phyloP scores from a whole-genome alignment of 129 eudicot species.

The Heracleum sosnowskyi region DNA sequence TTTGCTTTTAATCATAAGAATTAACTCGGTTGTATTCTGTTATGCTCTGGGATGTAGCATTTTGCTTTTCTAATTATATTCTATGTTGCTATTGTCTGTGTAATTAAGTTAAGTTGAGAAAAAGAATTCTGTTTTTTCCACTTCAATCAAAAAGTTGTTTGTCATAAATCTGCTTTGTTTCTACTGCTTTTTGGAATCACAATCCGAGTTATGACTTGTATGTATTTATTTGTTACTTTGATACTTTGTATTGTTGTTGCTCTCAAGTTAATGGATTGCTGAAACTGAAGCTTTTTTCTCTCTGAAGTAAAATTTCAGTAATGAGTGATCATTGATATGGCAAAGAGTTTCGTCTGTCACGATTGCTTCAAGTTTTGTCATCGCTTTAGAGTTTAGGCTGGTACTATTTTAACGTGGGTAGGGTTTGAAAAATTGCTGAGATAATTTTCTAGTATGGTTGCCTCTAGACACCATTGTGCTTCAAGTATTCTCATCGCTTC shows the following conservation, averaged over 20 bases:
- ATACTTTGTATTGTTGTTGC: neutral
- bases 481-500: neutral
- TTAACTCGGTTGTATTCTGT: neutral
- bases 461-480: too few species aligned
- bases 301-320: neutral
- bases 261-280: neutral
- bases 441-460: too few species aligned
- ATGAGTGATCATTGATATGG: neutral
- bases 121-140: neutral
- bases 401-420: too few species aligned
- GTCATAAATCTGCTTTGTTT: neutral
- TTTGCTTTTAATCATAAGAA: neutral
- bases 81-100: neutral
- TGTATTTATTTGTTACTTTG: neutral
- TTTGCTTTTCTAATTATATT: conserved; percentile 4
- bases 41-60: neutral
- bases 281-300: neutral
- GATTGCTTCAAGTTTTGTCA: too few species aligned
- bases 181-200: neutral
- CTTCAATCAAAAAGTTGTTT: neutral
- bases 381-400: too few species aligned
- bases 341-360: too few species aligned
- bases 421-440: too few species aligned
- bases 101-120: neutral
- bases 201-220: neutral